Conservation (phyloP, 2,329 filamentous ascomycete species). For the Acarospora socialis region DNA sequence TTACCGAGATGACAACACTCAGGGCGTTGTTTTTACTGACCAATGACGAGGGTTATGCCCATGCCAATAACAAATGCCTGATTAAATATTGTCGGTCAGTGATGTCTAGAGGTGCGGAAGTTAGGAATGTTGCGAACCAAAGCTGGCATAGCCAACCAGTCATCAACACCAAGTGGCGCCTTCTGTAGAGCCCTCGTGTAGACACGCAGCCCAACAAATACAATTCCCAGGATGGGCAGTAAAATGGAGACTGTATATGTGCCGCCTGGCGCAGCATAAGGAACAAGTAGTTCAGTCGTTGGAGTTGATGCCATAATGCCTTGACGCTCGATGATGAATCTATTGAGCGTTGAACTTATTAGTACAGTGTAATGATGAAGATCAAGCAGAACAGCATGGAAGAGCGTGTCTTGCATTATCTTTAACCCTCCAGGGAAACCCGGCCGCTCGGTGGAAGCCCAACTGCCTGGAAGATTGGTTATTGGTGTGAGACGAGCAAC, state of each 20-base stretch:
- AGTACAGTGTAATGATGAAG: no score
- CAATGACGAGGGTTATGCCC: conserved; percentile 4
- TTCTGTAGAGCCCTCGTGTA: conserved; percentile 14
- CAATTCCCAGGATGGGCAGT: conserved; percentile 7
- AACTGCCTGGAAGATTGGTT: no score
- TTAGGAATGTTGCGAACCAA: conserved; percentile 11
- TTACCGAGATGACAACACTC: neutral
- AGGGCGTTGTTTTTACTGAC: neutral
- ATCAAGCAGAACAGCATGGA: no score
- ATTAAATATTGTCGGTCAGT: neutral
- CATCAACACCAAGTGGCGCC: conserved; percentile 15
- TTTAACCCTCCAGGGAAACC: no score
- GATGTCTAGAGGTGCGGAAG: neutral
- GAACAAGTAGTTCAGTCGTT: neutral
- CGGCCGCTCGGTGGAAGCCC: no score
- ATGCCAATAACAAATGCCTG: conserved; percentile 1
- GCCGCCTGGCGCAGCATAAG: neutral
- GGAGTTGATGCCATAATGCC: no score
- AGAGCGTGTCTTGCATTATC: no score
- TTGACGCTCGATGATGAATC: no score
- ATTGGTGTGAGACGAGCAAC: no score
- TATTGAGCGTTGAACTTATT: no score
- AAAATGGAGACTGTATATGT: conserved; percentile 1
- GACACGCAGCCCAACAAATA: conserved; percentile 11
- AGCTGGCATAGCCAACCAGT: conserved; percentile 16